Evolutionary conservation across 208 protist species (phyloP), one percentile per base, ranked within the genome.

Genomic region (Leptomonas pyrrhocoris): DNA sequence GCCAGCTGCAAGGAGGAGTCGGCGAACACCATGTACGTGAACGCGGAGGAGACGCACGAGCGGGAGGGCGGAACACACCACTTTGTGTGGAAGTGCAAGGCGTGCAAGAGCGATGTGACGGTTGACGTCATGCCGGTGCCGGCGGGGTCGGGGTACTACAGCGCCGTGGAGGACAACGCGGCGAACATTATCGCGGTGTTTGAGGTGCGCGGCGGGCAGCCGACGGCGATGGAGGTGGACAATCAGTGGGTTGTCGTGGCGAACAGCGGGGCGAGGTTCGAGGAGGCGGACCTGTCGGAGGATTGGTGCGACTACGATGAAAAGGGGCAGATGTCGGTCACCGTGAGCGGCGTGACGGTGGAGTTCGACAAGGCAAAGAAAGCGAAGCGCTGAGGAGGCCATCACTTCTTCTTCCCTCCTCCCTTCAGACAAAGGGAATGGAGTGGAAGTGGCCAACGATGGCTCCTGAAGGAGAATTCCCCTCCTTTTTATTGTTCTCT

Each of bases 271-370:
- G 75, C 45, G 0, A 57, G 12, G 25, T 90, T 93, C 60, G 71
- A 78, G 45, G 73, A 80, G 25, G 86, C 79, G 2, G 86, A 94
- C 64, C 64, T 94, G 23, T 84, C 76, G 30, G 58, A 63, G 16
- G 86, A 92, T 56, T 94, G 86, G 86, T 83, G 77, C 66, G 89
- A 92, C 23, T 94, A 91, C 71, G 89, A 92, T 61, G 85, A 90
- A 68, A 59, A 34, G 12, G 58, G 71, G 13, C 61, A 68, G 30
- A 53, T n/a, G 25, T 16, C 80, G 0, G 58, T 93, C 55, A 76
- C 55, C 21, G 45, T 94, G 25, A 64, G 68, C 18, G 80, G 79
- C 27, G 79, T 80, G 16, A 62, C 71, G 7, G 61, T 85, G 19
- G 50, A 28, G 21, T 86, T 94, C 36, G 55, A 73, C 4, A 82